Base-by-base conservation (phyloP, 495 filamentous ascomycete species). In the Aspergillus taichungensis region DNA sequence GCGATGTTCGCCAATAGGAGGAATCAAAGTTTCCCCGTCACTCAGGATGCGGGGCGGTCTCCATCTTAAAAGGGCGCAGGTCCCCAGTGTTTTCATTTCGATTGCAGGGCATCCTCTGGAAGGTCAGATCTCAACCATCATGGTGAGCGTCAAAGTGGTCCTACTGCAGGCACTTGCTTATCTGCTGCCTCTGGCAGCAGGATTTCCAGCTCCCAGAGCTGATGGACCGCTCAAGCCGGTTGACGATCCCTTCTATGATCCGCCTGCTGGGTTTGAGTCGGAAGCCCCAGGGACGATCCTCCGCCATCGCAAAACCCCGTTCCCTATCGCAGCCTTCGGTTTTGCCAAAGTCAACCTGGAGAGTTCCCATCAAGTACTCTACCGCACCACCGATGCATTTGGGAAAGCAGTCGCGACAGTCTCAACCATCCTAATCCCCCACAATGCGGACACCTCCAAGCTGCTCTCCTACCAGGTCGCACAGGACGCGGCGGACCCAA, bases 281-380 rank as follows among this genome's bases (percentile, higher is more conserved):
- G 49, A 55, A 2, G 30, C 49, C 0, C 72, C 73, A 6, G 73
- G 75, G 1, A 50, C 54, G 2, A 60, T 76, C 29, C 63, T 78
- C n/a, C 66, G 68, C 34, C 41, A 66, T 30, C 69, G 75, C 8
- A 42, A 34, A 8, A 47, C 56, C 13, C 56, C 56, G 7, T 46
- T 43, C 13, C 49, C 52, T 6, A 51, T 59, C 27, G 39, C 50
- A 0, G 62, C 68, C 9, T 67, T 71, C 18, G 61, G 67, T 9
- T 5, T 44, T 8, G 43, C 34, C 29, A 35, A 49, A 24, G 40
- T 49, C 14, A 75, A 75, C 46, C 37, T 71, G 11, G 58, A 59
- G 9, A 37, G 52, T 6, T 61, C 67, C 0, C 71, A 71, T 45
- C 69, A 77, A 40, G 62, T 77, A 39, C 70, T 79, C 8, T 79